Base-by-base conservation (phyloP, 257 asterid species). In the Voacanga thouarsii region DNA sequence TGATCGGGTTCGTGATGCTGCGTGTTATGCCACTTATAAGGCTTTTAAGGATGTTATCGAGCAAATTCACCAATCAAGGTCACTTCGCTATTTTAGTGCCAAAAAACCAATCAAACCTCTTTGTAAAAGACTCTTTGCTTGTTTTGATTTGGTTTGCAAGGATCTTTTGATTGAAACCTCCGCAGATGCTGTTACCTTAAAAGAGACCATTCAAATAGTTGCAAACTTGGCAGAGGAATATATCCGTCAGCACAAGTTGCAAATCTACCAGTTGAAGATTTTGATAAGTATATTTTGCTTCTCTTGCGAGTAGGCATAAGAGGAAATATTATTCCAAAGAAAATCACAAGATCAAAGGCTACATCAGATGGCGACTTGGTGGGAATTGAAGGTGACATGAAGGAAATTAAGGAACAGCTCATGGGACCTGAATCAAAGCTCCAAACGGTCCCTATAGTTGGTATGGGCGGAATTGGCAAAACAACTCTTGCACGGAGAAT, bases 401-500 rank as follows among this genome's bases (percentile, higher is more conserved):
- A 43, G 47, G 47, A 43, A 5, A 7, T 43, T 7, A 43, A 7
- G 9, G 47, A 43, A 43, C 47, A 43, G 0, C 47, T 43, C 5
- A 1, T 43, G 4, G 47, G 47, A 43, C 6, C 6, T 43, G 47
- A 4, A 5, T 43, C 47, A 43, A 43, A 43, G 6, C 47, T 43
- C 47, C 47, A 4, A 43, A 43, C 9, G 8, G 47, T 43, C 47
- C 47, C 47, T 43, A 7, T 43, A 19, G 63, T 56, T 7, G 78
- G 70, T 39, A 74, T 55, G 39, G 51, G 69, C 21, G 23, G 77
- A 66, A 74, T 74, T 74, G 73, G 73, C n/a, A 68, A 68, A 68
- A 41, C 73, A 39, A 21, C 73, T 41, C 73, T 68, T 18, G 53
- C 77, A 6, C 41, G 41, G 15, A 37, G 23, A 23, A 67, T 74